Evolutionary conservation across 2,329 filamentous ascomycete genomes (phyloP), one percentile per base, ranked within the genome.

Genomic region (Pseudogymnoascus pannorum): DNA sequence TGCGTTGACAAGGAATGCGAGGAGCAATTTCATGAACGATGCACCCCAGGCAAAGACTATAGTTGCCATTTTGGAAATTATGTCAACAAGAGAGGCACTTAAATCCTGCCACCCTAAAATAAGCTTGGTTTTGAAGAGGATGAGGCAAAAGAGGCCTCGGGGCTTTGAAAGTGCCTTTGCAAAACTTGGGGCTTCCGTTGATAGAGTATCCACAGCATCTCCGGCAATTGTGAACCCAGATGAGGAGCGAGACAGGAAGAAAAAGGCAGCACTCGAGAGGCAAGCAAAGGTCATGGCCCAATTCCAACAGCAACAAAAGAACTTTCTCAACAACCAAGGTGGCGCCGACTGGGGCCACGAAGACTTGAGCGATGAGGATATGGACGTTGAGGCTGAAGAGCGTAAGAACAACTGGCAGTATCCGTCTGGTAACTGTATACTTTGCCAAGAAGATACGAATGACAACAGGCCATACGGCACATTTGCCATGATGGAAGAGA

Each of bases 251-350:
- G 89, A 93, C 73, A 79, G 85, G 64, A 96, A 93, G 78, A 99
- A 97, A 79, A 89, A 89, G 74, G 90, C 93, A 59, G 94, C 94
- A 0, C 76, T 92, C 40, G 93, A 92, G 68, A 86, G 94, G 20
- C 92, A 97, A 74, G 92, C 92, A 1, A 89, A 86, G 70, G 91
- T 99, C 31, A 97, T 99, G 92, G 94, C 92, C 1, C 92, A 97
- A 71, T 97, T 99, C 75, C 94, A 97, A 72, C 89, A 96, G 71
- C 93, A 99, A 71, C 95, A 97, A 72, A 93, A 95, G 75, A 94
- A 86, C 69, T 99, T 99, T 75, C 78, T 99, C 76, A 88, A 91
- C 61, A 94, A 88, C 66, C 92, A 97, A 73, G 88, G 85, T n/a
- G 81, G 87, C 42, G 83, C 96, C 63, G 89, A 96, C 73, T 96